A percentile compares a stretch with the other conserved stretches of the same genome.
Evolutionary conservation across 768 basidiomycete species (phyloP).

Genomic region (Boletus rubroflammeus): DNA sequence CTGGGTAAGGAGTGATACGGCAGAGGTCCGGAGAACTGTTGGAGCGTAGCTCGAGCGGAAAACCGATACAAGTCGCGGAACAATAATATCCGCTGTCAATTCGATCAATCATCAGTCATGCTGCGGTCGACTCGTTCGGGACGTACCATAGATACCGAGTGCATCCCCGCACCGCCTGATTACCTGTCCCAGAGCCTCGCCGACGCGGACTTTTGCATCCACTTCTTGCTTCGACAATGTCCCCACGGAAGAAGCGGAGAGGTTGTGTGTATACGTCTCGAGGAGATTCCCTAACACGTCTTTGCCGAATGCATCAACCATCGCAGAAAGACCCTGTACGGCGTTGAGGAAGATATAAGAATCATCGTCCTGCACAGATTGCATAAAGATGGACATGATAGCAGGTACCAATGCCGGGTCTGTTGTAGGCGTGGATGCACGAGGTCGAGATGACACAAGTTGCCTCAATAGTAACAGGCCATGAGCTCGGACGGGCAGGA

Average conservation of each 20-base stretch:
- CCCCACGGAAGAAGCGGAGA: conserved; percentile 35
- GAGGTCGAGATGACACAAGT: conserved; percentile 49
- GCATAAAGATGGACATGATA: conserved; percentile 83
- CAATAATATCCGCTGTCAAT: conserved; percentile 57
- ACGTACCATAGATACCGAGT: conserved; percentile 64
- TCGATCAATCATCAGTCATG: background rate
- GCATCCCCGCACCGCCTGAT: conserved; percentile 70
- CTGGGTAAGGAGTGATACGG: conserved; percentile 68
- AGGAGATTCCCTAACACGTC: conserved; percentile 68
- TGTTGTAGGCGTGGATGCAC: conserved; percentile 16
- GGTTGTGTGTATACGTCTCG: conserved; percentile 59
- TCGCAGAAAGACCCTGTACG: conserved; percentile 82
- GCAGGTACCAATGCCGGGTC: conserved; percentile 73
- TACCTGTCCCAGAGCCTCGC: conserved; percentile 80
- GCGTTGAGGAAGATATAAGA: conserved; percentile 95
- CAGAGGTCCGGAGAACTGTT: conserved; percentile 66
- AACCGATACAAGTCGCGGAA: conserved; percentile 67
- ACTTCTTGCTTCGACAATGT: conserved; percentile 58
- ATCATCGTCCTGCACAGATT: conserved; percentile 85
- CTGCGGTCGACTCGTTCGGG: background rate
- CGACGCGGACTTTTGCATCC: conserved; percentile 71
- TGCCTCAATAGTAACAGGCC: conserved; percentile 81
- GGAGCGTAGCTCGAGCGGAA: conserved; percentile 61
- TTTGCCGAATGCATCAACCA: conserved; percentile 68
- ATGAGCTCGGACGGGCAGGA: conserved; percentile 91